phyloP scores from a whole-genome alignment of 164 flowering plant genomes.

The Aristolochia contorta region DNA sequence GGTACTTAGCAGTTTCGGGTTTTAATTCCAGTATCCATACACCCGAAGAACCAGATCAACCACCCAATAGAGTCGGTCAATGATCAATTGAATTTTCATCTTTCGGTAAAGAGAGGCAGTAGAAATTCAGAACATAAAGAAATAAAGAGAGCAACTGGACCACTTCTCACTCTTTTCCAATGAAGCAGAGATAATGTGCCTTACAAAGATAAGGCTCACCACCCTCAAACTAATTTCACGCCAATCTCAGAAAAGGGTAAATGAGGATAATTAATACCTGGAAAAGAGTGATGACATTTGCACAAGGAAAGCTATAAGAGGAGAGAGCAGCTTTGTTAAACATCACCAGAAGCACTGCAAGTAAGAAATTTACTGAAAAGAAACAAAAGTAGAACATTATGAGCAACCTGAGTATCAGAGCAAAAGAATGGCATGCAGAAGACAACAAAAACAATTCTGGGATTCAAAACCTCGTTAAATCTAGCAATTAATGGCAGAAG shows the following conservation, averaged over 20 bases:
- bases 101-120: background rate
- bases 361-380: slow-evolving; percentile 5
- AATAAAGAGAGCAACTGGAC: background rate
- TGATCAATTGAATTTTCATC: no score
- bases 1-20: no score
- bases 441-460: background rate
- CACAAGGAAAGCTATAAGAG: slow-evolving; percentile 79
- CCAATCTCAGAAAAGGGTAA: background rate
- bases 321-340: slow-evolving; percentile 99
- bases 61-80: no score
- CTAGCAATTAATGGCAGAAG: no score
- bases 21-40: no score
- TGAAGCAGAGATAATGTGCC: background rate
- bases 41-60: no score
- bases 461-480: background rate
- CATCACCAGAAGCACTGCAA: slow-evolving; percentile 83
- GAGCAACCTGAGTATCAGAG: background rate
- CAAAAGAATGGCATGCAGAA: background rate
- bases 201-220: no score
- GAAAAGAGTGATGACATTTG: slow-evolving; percentile 85
- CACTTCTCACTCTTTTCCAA: background rate
- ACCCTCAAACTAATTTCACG: background rate
- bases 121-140: no score
- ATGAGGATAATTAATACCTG: slow-evolving; percentile 45
- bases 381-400: background rate